Evolutionary conservation across 2,329 filamentous ascomycete genomes (phyloP), one percentile per base, ranked within the genome.

Genomic region (Lachnellula occidentalis): DNA sequence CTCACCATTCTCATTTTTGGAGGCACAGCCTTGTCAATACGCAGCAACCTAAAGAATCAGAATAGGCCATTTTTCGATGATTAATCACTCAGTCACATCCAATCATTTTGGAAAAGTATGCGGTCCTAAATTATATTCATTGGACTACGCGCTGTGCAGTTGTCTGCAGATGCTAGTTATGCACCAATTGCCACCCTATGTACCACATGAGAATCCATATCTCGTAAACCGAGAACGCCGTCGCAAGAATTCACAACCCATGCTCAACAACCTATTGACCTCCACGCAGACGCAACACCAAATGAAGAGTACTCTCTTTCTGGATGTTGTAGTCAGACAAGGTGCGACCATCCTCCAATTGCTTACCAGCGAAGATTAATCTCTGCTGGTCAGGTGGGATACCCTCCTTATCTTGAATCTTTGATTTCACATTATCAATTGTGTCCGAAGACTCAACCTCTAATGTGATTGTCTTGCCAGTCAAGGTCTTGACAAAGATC

Each of bases 281-380:
- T 73, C 85, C 85, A 76, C 85, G 84, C 45, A 88, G 79, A 71
- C 85, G 83, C 50, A 88, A 80, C 50, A 88, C 85, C 64, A 88
- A 71, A 71, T 88, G 85, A 12, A 88, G 77, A 3, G 85, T 88
- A 24, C 81, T 85, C 70, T 88, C 85, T 73, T 88, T 88, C 73
- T 92, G 88, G 59, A 92, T 92, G 76, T 92, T 92, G 80, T 92
- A 91, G 69, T 91, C 88, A 24, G 81, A 86, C 31, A 92, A 76
- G 1, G 87, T 91, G 43, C 87, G 83, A 53, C 87, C 87, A 66
- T 91, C 86, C 70, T 90, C 86, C 58, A 86, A 68, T 72, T 87
- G 83, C 77, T 87, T 87, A 67, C 83, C 83, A 68, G 83, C 83
- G 63, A 87, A 87, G 67, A 87, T 86, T 54, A 87, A 74, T 71